Evolutionary conservation across 2,329 filamentous ascomycete species (phyloP), one percentile per base, ranked within the genome.

Genomic region (Claviceps paspali): DNA sequence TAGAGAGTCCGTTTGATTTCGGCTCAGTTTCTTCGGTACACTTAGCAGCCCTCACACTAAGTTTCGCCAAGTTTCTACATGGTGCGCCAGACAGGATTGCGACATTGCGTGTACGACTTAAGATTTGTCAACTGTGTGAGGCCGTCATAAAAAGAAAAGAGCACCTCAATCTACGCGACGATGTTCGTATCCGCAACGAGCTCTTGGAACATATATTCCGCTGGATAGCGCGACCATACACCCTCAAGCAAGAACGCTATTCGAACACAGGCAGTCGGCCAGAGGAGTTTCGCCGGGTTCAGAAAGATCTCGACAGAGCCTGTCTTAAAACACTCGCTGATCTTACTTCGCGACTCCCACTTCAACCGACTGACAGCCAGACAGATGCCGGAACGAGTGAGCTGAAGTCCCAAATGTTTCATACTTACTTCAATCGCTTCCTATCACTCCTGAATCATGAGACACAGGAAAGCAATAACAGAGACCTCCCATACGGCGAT

Each of bases 351-450:
- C 70, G 76, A 9, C 60, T 82, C 4, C 76, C 77, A 12, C 58
- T 82, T 11, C 77, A 81, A 45, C 74, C 76, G 2, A 67, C 68
- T 2, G 76, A 81, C 36, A 72, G 70, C 5, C 73, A 78, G 45
- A 74, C 66, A 10, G 77, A 82, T 54, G 75, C 72, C 2, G 72
- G 75, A 31, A 75, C 72, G 37, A 79, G 74, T 45, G 77, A 80
- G 52, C 64, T 77, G 36, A 81, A 81, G 50, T 77, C 73, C 1
- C 72, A 80, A 47, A 76, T 81, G 69, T 82, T 82, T 48, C 74
- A 79, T 43, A 74, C 70, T 6, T 82, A 82, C 51, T 81, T 82
- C 56, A 80, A 78, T 43, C 65, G 75, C 6, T 81, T 82, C 48
- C 59, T 82, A 15, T 78, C 74, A 1, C 58, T 82, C 4, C 60